Evolutionary conservation across 2,329 filamentous ascomycete species (phyloP).

Genomic region (Fusarium austroafricanum): DNA sequence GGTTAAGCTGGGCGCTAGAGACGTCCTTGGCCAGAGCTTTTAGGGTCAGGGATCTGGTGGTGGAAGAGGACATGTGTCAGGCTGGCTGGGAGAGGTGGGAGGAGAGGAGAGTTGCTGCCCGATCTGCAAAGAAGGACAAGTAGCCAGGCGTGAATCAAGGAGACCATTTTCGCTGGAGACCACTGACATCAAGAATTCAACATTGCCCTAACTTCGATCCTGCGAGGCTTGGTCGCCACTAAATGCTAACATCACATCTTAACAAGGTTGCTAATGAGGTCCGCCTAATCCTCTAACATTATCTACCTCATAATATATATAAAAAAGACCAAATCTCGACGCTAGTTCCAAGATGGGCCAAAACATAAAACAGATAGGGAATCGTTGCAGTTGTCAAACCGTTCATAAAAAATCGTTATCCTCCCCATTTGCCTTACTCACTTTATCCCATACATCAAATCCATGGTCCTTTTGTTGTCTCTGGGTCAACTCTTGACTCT

Average conservation of each 20-base stretch:
- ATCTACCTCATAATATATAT: slow-evolving; percentile 17
- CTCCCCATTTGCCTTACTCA: neutral
- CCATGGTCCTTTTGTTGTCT: slow-evolving; percentile 32
- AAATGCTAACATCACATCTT: neutral
- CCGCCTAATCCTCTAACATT: slow-evolving; percentile 14
- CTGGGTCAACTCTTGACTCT: slow-evolving; percentile 20
- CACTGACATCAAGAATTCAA: neutral
- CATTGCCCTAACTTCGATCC: neutral
- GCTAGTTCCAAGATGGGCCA: slow-evolving; percentile 20
- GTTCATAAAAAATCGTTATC: slow-evolving; percentile 33
- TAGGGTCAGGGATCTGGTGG: slow-evolving; percentile 83
- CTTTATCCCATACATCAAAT: slow-evolving; percentile 21
- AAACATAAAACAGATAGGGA: slow-evolving; percentile 22
- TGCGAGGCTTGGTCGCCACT: neutral
- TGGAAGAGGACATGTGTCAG: slow-evolving; percentile 89
- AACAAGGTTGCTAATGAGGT: neutral
- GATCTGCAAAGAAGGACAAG: slow-evolving; percentile 47
- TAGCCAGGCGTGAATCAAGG: neutral
- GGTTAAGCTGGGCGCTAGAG: slow-evolving; percentile 79
- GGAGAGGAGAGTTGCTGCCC: slow-evolving; percentile 55
- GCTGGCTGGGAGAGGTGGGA: slow-evolving; percentile 96
- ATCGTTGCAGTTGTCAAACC: slow-evolving; percentile 26
- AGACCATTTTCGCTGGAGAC: neutral
- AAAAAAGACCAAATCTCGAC: slow-evolving; percentile 7
- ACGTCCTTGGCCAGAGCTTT: slow-evolving; percentile 72